Evolutionary conservation across 208 protist species (phyloP).

Genomic region (Leishmania braziliensis): DNA sequence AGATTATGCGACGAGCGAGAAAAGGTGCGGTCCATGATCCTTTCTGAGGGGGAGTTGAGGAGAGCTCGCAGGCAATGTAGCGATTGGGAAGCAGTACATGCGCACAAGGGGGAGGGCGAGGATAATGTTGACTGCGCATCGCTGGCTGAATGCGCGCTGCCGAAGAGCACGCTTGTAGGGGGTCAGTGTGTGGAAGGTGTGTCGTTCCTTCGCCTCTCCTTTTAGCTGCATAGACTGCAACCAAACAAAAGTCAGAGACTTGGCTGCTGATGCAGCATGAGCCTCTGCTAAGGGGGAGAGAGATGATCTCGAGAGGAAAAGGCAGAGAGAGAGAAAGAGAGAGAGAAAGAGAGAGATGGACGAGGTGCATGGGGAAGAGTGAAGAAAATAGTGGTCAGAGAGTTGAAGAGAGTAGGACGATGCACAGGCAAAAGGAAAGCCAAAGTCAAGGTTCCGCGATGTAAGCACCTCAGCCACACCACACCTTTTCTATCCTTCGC

Average conservation of each 20-base stretch:
- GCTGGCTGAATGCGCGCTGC: neutral
- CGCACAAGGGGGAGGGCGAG: neutral
- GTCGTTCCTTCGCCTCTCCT: neutral
- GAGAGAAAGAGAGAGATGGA: neutral
- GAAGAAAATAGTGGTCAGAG: neutral
- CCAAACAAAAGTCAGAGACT: neutral
- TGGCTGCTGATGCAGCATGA: neutral
- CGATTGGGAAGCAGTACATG: neutral
- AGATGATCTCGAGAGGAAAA: neutral
- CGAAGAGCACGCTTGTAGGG: neutral
- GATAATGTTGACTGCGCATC: neutral
- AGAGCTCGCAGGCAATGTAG: neutral
- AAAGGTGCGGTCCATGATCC: neutral
- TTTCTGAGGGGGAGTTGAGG: no score
- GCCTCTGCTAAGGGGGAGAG: neutral
- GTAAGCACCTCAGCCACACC: neutral
- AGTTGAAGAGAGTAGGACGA: neutral
- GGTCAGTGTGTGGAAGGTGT: neutral
- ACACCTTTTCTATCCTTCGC: neutral
- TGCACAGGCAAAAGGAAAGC: neutral
- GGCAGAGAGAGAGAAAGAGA: neutral
- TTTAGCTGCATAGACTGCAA: neutral
- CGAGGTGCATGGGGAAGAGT: neutral
- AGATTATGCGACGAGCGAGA: constrained; percentile 4
- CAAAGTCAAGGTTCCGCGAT: no score